Base-by-base conservation (phyloP, 2,329 filamentous ascomycete genomes). In the Fusarium tupiense region DNA sequence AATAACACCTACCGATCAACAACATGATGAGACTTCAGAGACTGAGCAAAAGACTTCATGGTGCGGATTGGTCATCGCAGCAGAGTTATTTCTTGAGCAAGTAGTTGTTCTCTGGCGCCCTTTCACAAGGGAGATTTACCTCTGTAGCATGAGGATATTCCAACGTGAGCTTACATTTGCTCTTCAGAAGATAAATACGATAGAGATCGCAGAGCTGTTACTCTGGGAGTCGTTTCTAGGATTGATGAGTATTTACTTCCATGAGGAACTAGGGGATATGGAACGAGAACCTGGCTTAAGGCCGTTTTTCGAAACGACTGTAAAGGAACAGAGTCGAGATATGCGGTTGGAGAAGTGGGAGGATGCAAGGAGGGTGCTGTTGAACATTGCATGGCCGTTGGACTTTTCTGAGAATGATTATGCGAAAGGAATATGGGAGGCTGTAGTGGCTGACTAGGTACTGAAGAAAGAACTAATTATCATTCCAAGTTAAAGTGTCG, bases 171-270 rank as follows among this genome's bases (percentile, higher is more conserved):
- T 68, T 6, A 37, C 0, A 0, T 29, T 37, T n/a, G 20, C 40
- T 1, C 40, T 67, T 16, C 26, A 22, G 6, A 61, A 38, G 10
- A 26, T 24, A 20, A 49, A 54, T 6, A 43, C 65, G 11, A 7
- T 1, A 4, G 8, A 41, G 4, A 26, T 66, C 4, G 52, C 62
- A 11, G 40, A 66, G 0, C 13, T 67, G 0, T n/a, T 57, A 4
- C 67, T 68, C 9, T 68, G 65, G 65, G 40, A 68, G 10, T 52
- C 65, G 9, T 38, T 67, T 14, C 4, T 68, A 5, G 65, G 38
- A 5, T 7, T 68, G 35, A 37, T 67, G 24, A 52, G 65, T 24
- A 3, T 68, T 14, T 26, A 33, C 8, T 19, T 44, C 0, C 65
- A 67, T 8, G 65, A 61, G 24, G 61, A 67, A 1, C 24, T 13